phyloP scores from a whole-genome alignment of 768 basidiomycete species.

The Leccinum incarnatum region DNA sequence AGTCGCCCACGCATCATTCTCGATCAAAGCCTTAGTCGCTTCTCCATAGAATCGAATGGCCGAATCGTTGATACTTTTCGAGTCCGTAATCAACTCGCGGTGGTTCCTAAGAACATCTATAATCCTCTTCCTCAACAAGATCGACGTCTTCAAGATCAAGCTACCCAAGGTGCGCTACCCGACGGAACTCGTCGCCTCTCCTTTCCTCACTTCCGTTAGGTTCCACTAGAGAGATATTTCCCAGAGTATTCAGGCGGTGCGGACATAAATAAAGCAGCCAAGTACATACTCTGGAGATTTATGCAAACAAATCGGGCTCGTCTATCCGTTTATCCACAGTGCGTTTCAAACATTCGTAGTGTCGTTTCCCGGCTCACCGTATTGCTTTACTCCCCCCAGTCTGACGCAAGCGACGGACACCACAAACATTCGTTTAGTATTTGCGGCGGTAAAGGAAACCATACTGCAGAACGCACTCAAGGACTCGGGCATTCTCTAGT shows the following conservation, averaged over 20 bases:
- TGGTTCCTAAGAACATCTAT: constrained; percentile 71
- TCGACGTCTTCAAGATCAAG: constrained; percentile 75
- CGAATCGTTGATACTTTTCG: constrained; percentile 73
- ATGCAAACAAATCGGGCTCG: constrained; percentile 87
- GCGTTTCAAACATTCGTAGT: constrained; percentile 26
- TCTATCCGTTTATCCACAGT: constrained; percentile 91
- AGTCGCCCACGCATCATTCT: not conserved
- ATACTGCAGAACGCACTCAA: constrained; percentile 85
- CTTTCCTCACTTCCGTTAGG: constrained; percentile 34
- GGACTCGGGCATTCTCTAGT: constrained; percentile 77
- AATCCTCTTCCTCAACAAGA: constrained; percentile 70
- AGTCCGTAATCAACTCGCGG: constrained; percentile 74
- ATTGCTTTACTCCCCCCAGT: constrained; percentile 33
- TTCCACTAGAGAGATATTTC: constrained; percentile 76
- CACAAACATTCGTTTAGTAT: constrained; percentile 75
- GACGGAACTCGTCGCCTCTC: rapidly evolving
- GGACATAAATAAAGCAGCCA: constrained; percentile 92
- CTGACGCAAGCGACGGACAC: constrained; percentile 90
- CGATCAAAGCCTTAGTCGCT: not conserved
- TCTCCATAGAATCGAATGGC: constrained; percentile 63
- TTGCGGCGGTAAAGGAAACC: constrained; percentile 91
- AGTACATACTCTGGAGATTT: constrained; percentile 93
- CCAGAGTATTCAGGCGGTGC: constrained; percentile 86
- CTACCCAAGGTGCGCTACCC: constrained; percentile 44
- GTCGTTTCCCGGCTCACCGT: not conserved